A percentile compares a stretch with the other conserved stretches of the same genome.
These are phyloP conservation scores for Dendrostoma leiphaemia DNA, from an alignment of 2,329 filamentous ascomycete genomes.

Conservation along the genomic window DNA sequence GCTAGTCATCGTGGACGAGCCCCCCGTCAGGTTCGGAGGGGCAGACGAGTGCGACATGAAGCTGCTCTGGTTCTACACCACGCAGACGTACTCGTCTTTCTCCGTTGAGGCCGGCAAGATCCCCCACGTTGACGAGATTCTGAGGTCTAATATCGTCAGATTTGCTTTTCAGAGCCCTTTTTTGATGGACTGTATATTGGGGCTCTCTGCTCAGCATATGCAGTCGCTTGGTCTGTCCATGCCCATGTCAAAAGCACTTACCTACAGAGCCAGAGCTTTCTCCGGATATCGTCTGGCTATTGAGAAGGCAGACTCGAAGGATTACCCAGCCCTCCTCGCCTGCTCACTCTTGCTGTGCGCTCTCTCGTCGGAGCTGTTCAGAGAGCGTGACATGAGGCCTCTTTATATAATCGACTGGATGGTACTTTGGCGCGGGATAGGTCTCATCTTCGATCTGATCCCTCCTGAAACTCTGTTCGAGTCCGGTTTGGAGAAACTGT, in stretches of 20 bases:
- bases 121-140: slow-evolving; percentile 37
- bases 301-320: slow-evolving; percentile 40
- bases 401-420: slow-evolving; percentile 57
- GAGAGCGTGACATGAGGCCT: slow-evolving; percentile 41
- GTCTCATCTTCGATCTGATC: slow-evolving; percentile 44
- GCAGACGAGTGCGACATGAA: slow-evolving; percentile 47
- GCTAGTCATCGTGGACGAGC: slow-evolving; percentile 32
- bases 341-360: slow-evolving; percentile 51
- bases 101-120: slow-evolving; percentile 36
- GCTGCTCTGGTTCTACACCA: slow-evolving; percentile 55
- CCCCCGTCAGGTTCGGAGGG: slow-evolving; percentile 32
- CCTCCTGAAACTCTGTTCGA: slow-evolving; percentile 29
- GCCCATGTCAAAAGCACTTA: slow-evolving; percentile 35
- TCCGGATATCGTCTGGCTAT: slow-evolving; percentile 52
- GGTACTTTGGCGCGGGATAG: slow-evolving; percentile 52
- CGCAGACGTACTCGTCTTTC: slow-evolving; percentile 45
- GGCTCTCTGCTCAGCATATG: slow-evolving; percentile 49
- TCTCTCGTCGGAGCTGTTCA: slow-evolving; percentile 49
- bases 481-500: slow-evolving; percentile 45
- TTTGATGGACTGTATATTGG: slow-evolving; percentile 54
- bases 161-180: slow-evolving; percentile 52
- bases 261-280: slow-evolving; percentile 49
- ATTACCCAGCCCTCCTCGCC: slow-evolving; percentile 49
- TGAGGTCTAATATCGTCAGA: slow-evolving; percentile 46
- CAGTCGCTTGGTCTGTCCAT: slow-evolving; percentile 38